Percentiles rank a stretch among this genome's conserved stretches.
Conservation (phyloP, 2,329 filamentous ascomycete genomes). For the Trichoderma semiorbis region DNA sequence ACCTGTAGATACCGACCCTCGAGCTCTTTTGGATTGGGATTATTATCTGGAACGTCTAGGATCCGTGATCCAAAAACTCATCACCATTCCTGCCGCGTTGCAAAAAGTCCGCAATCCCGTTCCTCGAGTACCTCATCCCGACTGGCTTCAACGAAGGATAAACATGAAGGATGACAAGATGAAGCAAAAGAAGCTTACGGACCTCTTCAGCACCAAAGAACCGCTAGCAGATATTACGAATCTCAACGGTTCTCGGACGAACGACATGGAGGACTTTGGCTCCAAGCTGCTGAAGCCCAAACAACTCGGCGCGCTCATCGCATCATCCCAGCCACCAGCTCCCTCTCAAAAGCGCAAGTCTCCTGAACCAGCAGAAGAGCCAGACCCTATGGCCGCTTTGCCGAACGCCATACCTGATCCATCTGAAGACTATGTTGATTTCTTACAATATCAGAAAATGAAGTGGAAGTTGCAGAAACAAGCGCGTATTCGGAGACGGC, state of each 20-base stretch:
- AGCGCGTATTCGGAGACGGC: conserved; percentile 76
- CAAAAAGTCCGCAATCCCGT: conserved; percentile 95
- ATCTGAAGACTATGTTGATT: conserved; percentile 80
- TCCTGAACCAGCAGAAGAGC: conserved; percentile 61
- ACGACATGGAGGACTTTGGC: conserved; percentile 81
- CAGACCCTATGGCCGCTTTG: conserved; percentile 77
- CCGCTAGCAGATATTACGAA: conserved; percentile 72
- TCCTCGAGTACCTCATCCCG: conserved; percentile 86
- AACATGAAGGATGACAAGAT: conserved; percentile 94
- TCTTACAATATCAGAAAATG: conserved; percentile 91
- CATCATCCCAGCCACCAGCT: conserved; percentile 49
- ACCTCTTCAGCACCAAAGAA: conserved; percentile 68
- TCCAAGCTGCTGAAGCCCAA: conserved; percentile 64
- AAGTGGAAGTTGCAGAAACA: conserved; percentile 99
- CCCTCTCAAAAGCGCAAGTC: conserved; percentile 68
- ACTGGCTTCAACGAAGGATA: conserved; percentile 93
- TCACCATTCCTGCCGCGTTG: conserved; percentile 94
- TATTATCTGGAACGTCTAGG: conserved; percentile 96
- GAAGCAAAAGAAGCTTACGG: conserved; percentile 98
- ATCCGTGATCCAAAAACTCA: conserved; percentile 97
- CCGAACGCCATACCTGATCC: conserved; percentile 82
- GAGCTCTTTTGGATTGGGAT: conserved; percentile 89
- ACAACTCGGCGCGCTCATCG: conserved; percentile 51
- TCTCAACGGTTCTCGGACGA: conserved; percentile 51
- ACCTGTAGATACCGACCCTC: conserved; percentile 82